Percentiles rank a stretch among this genome's conserved stretches.
Conservation (phyloP, 2,329 filamentous ascomycete genomes). For the Pezizomycotina sp. region DNA sequence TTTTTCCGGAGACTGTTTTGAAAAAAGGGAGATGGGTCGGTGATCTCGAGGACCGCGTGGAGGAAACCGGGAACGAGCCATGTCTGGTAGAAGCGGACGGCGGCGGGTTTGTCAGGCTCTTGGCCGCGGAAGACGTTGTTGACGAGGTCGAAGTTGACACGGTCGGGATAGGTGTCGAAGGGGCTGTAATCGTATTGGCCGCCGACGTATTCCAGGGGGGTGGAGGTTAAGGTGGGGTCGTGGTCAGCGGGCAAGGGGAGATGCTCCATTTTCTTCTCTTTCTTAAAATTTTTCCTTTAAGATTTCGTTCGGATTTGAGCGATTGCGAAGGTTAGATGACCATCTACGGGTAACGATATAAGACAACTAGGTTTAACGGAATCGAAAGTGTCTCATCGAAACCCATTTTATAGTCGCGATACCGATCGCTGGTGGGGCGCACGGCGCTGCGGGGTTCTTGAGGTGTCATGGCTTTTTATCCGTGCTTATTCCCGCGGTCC, state of each 20-base stretch:
- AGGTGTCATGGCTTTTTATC: too few species aligned
- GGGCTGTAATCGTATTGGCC: slow-evolving; percentile 15
- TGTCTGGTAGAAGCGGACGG: slow-evolving; percentile 17
- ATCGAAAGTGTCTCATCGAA: too few species aligned
- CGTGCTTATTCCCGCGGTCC: too few species aligned
- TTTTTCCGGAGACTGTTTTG: slow-evolving; percentile 6
- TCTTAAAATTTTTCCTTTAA: too few species aligned
- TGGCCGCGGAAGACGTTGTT: slow-evolving; percentile 8
- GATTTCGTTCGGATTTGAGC: too few species aligned
- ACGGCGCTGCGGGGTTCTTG: too few species aligned
- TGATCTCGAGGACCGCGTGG: slow-evolving; percentile 5
- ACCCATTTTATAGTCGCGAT: too few species aligned
- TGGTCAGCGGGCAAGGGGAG: slow-evolving; percentile 11
- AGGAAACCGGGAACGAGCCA: slow-evolving; percentile 14
- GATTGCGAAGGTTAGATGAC: too few species aligned
- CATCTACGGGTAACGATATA: too few species aligned
- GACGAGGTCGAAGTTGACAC: slow-evolving; percentile 8
- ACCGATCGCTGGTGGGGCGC: too few species aligned
- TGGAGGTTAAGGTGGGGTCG: slow-evolving; percentile 5
- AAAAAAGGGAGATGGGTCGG: slow-evolving; percentile 7
- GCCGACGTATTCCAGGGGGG: slow-evolving; percentile 8
- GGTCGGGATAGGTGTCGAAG: slow-evolving; percentile 13
- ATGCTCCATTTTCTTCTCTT: too few species aligned
- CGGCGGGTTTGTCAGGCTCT: slow-evolving; percentile 9
- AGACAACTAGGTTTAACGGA: too few species aligned